These are phyloP conservation scores for Sanghuangporus baumii DNA, from an alignment of 1,284 basidiomycete species.

Conservation along the genomic window DNA sequence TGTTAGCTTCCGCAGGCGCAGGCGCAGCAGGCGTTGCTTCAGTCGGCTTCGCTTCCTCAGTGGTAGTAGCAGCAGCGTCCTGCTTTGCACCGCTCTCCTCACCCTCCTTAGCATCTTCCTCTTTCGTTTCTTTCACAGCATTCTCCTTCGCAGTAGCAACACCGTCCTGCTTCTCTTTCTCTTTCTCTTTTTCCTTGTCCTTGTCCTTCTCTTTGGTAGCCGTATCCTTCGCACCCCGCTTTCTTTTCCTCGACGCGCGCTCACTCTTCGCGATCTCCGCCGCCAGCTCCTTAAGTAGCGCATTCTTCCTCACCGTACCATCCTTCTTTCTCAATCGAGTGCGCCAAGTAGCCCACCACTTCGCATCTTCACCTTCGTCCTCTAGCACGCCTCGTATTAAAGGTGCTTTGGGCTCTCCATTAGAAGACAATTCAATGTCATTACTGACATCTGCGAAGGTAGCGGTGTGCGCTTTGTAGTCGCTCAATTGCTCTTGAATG, in stretches of 20 bases:
- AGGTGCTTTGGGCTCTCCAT: background rate
- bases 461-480: constrained; percentile 64
- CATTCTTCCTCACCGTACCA: constrained; percentile 25
- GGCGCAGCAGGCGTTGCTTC: background rate
- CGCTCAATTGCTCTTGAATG: constrained; percentile 85
- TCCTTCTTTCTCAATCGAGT: constrained; percentile 39
- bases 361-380: constrained; percentile 42
- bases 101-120: constrained; percentile 25
- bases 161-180: constrained; percentile 21
- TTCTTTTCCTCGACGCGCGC: constrained; percentile 29
- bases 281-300: constrained; percentile 5
- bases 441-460: constrained; percentile 7
- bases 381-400: constrained; percentile 41
- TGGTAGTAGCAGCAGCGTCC: constrained; percentile 13
- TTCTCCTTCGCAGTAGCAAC: constrained; percentile 9
- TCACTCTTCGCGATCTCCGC: constrained; percentile 1
- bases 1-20: constrained; percentile 36
- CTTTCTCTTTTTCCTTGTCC: constrained; percentile 20
- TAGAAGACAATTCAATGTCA: background rate
- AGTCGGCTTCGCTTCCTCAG: constrained; percentile 21
- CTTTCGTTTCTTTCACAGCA: background rate
- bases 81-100: constrained; percentile 24
- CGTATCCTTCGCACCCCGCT: constrained; percentile 26
- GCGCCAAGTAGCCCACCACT: constrained; percentile 73
- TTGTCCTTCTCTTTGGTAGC: background rate